phyloP scores from a whole-genome alignment of 768 basidiomycete species.

The Russula emetica region DNA sequence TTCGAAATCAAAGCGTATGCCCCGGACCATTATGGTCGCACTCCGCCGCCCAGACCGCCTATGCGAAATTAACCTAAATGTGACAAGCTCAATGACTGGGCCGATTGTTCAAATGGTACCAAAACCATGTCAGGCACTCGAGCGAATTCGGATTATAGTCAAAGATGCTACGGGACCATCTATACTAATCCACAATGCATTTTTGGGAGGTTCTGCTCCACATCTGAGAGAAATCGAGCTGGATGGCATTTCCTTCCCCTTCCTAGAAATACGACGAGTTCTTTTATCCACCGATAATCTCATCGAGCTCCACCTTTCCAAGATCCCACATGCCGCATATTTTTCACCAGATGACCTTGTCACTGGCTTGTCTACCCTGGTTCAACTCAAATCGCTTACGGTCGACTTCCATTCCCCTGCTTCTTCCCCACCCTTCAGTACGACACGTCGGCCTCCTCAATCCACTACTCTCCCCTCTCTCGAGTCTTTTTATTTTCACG shows the following conservation, averaged over 20 bases:
- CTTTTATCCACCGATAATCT: slow-evolving; percentile 9
- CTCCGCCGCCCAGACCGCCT: not conserved
- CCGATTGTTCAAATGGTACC: slow-evolving; percentile 31
- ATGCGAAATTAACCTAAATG: not conserved
- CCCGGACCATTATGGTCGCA: not conserved
- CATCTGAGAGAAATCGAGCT: not conserved
- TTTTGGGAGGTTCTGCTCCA: slow-evolving; percentile 4
- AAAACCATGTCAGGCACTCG: slow-evolving; percentile 28
- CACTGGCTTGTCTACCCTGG: not conserved
- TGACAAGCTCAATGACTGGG: not conserved
- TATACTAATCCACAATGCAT: not conserved
- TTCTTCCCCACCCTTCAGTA: too few species aligned
- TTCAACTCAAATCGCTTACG: not conserved
- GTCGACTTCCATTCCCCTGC: not conserved
- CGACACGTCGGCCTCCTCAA: not conserved
- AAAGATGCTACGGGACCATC: slow-evolving; percentile 36
- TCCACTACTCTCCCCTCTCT: not conserved
- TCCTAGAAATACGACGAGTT: not conserved
- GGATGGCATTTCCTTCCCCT: not conserved
- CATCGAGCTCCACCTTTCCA: not conserved
- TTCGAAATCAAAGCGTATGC: not conserved
- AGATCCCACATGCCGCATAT: not conserved
- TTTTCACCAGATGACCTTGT: not conserved
- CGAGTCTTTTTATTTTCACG: not conserved
- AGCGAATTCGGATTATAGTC: slow-evolving; percentile 30